Evolutionary conservation across 768 basidiomycete species (phyloP), one percentile per base, ranked within the genome.

Genomic region (Symmetrospora coprosmae): DNA sequence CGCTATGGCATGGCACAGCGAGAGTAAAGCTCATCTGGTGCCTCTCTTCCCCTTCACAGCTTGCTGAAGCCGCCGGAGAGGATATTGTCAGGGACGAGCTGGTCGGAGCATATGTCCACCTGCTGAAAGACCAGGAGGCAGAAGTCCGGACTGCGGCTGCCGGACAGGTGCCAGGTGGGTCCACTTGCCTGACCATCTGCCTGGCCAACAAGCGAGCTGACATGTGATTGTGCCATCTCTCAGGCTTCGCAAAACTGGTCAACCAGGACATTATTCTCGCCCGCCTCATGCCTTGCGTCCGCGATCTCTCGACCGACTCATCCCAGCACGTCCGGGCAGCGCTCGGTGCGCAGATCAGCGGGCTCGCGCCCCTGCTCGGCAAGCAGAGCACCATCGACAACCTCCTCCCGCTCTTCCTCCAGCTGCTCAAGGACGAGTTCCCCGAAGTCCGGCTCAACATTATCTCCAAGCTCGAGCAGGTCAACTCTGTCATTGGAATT

Each of bases 401-500:
- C 71, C 79, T 97, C n/a, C 78, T 97, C 17, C 94, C 91, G 13
- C 78, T 97, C 21, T 99, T 97, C 81, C 78, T 99, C 45, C 89
- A 90, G 69, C 78, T 99, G 43, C 76, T 99, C 52, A 99, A 97
- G 75, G 94, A 99, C 68, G 94, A 99, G 69, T 97, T 96, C 77
- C 88, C 91, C 4, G 94, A 99, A 69, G 94, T 99, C 47, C 79
- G 94, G 64, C 75, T 97, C 65, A 96, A 99, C 72, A 86, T 99
- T 69, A 99, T 99, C 75, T 89, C 89, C 76, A 97, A 97, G 74
- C 80, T 99, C 40, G 94, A 99, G 74, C 85, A 82, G 34, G 91
- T 99, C 66, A 92, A 97, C 72, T 76, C 79, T 91, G 94, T 97
- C n/a, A 97, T 99, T 66, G 94, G 94, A 45, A 94, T 97, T 68